Base-by-base conservation (phyloP, 2,329 filamentous ascomycete genomes). In the Trichoderma endophyticum region DNA sequence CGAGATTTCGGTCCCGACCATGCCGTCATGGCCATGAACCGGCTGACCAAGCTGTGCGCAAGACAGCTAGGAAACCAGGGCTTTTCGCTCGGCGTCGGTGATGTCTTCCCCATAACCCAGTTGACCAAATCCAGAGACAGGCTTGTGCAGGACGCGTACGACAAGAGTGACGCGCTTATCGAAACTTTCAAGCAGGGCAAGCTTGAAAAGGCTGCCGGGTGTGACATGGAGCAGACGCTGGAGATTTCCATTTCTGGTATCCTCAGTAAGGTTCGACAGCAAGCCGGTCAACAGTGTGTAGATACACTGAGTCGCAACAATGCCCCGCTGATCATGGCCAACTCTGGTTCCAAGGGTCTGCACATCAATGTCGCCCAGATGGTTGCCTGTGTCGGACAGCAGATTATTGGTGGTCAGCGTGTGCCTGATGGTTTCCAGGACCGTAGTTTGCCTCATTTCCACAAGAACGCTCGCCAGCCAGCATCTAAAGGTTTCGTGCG, bases 361-460 rank as follows among this genome's bases (percentile, higher is more conserved):
- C 92, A 93, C 77, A 97, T 99, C 85, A 99, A 99, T 86, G 96
- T 99, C 39, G 96, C 96, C 9, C 96, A 99, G 84, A 99, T 99
- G 96, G 93, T 98, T 80, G 95, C 96, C 71, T 91, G 95, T 72
- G 96, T 99, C 79, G 96, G 96, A 65, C 96, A 99, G 83, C 96
- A 99, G 77, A 98, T 98, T 88, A 98, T 99, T 78, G 93, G 93
- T 73, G 94, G 94, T 63, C 90, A 93, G 78, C 95, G 96, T 88
- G 95, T 99, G 36, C 89, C 93, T 59, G 94, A 99, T 82, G 96
- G 96, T 7, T 99, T 99, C 83, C 95, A 98, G 80, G 95, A 98
- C 81, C 90, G 96, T 77, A 98, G 92, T 71, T 82, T 99, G 69
- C 96, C 96, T 51, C 96, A 99, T 81, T 99, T 98, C 80, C 92